Conservation (phyloP, 371 early-diverging fungal species). For the Conidiobolus incongruus region DNA sequence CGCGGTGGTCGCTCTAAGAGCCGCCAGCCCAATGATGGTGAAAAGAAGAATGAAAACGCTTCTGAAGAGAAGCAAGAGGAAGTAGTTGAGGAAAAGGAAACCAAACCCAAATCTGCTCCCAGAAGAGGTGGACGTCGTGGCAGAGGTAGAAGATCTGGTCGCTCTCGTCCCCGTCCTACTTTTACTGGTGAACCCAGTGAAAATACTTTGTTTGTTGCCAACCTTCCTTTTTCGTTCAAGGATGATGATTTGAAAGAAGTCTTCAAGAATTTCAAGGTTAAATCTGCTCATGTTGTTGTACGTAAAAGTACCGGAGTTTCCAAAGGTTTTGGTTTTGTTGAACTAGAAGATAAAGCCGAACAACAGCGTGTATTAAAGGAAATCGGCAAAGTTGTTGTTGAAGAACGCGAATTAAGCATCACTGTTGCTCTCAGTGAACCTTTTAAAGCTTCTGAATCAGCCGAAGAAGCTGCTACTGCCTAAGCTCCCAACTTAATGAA, state of each 20-base stretch:
- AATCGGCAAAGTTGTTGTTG: slow-evolving; percentile 27
- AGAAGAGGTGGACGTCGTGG: slow-evolving; percentile 8
- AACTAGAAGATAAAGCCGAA: slow-evolving; percentile 47
- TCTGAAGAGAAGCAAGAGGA: background rate
- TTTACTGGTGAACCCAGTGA: slow-evolving; percentile 28
- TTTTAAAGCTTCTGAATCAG: background rate
- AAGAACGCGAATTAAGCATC: slow-evolving; percentile 43
- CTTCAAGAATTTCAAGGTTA: slow-evolving; percentile 54
- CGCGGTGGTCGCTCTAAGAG: slow-evolving; percentile 7
- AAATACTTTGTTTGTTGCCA: slow-evolving; percentile 75
- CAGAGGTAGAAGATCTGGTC: slow-evolving; percentile 5
- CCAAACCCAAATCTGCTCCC: slow-evolving; percentile 4
- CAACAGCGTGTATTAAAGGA: slow-evolving; percentile 50
- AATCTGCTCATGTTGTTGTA: slow-evolving; percentile 46
- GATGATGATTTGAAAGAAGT: slow-evolving; percentile 46
- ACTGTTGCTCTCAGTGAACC: slow-evolving; percentile 45
- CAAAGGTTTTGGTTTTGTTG: slow-evolving; percentile 87
- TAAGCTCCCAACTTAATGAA: too few species aligned
- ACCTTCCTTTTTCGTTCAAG: slow-evolving; percentile 67
- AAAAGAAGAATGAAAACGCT: background rate
- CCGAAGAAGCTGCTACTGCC: too few species aligned
- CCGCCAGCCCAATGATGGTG: background rate
- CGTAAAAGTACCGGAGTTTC: slow-evolving; percentile 24
- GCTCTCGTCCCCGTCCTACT: slow-evolving; percentile 6
- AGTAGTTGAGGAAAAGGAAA: too few species aligned